Evolutionary conservation across 805 yeast genomes (phyloP).

Genomic region (Gaillardinia entomophila): DNA sequence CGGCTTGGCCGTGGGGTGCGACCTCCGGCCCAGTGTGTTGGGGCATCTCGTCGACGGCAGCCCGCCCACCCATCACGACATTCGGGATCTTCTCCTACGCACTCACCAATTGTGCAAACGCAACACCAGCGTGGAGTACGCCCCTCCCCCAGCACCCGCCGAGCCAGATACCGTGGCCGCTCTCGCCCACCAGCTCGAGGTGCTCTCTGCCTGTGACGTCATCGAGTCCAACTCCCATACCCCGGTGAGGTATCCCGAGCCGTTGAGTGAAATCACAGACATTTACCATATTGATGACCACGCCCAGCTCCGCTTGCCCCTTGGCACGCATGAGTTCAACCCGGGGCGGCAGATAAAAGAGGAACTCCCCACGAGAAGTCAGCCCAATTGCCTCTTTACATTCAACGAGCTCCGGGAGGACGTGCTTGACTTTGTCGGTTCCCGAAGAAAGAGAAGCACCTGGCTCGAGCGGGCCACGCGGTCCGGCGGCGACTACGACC

Average conservation of each 20-base stretch:
- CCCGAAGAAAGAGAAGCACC: conserved; percentile 30
- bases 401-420: conserved; percentile 6
- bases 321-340: conserved; percentile 36
- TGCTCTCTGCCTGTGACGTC: conserved; percentile 23
- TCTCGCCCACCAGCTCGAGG: conserved; percentile 14
- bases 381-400: not conserved
- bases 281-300: conserved; percentile 28
- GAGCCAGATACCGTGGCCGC: too few species aligned
- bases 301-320: conserved; percentile 16
- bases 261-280: conserved; percentile 31
- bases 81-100: too few species aligned
- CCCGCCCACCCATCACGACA: too few species aligned
- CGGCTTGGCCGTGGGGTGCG: conserved; percentile 27
- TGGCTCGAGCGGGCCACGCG: conserved; percentile 5
- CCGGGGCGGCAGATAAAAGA: conserved; percentile 15
- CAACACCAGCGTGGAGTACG: too few species aligned
- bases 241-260: conserved; percentile 16
- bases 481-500: not conserved
- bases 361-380: conserved; percentile 1
- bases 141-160: too few species aligned
- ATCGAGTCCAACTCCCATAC: conserved; percentile 20
- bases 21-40: too few species aligned
- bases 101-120: too few species aligned
- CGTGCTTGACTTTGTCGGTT: conserved; percentile 19
- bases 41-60: too few species aligned